Evolutionary conservation across 768 basidiomycete genomes (phyloP).

Genomic region (Cubamyces lactineus): DNA sequence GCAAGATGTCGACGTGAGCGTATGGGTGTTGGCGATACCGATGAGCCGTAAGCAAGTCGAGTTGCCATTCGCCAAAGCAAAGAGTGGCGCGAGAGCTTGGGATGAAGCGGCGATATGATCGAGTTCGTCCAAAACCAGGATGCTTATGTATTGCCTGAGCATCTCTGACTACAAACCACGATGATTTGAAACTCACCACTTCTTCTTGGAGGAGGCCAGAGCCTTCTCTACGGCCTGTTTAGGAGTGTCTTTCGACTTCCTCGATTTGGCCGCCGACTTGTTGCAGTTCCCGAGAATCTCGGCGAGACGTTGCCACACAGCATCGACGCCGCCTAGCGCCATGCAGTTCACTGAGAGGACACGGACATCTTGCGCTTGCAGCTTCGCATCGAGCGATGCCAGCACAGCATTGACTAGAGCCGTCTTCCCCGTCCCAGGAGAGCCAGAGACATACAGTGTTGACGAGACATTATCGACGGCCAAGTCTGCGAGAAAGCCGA

Average conservation of each 20-base stretch:
- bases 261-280: constrained; percentile 43
- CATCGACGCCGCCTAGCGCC: constrained; percentile 67
- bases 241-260: constrained; percentile 46
- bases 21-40: constrained; percentile 90
- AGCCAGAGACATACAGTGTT: constrained; percentile 86
- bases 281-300: constrained; percentile 51
- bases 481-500: constrained; percentile 48
- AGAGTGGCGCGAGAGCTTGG: constrained; percentile 62
- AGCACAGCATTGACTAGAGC: constrained; percentile 77
- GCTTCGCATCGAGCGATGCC: constrained; percentile 39
- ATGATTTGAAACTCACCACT: constrained; percentile 49
- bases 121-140: constrained; percentile 85
- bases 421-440: constrained; percentile 92
- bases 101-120: constrained; percentile 75
- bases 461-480: constrained; percentile 37
- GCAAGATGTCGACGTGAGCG: constrained; percentile 61
- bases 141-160: constrained; percentile 41
- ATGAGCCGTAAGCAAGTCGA: constrained; percentile 64
- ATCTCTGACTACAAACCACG: constrained; percentile 15
- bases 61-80: constrained; percentile 63
- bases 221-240: constrained; percentile 45
- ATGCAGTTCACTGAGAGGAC: constrained; percentile 70
- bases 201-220: constrained; percentile 46
- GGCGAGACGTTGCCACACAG: constrained; percentile 69
- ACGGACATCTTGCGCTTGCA: constrained; percentile 48